phyloP scores from a whole-genome alignment of 1,284 basidiomycete species.

The Leccinum pallidistipes region DNA sequence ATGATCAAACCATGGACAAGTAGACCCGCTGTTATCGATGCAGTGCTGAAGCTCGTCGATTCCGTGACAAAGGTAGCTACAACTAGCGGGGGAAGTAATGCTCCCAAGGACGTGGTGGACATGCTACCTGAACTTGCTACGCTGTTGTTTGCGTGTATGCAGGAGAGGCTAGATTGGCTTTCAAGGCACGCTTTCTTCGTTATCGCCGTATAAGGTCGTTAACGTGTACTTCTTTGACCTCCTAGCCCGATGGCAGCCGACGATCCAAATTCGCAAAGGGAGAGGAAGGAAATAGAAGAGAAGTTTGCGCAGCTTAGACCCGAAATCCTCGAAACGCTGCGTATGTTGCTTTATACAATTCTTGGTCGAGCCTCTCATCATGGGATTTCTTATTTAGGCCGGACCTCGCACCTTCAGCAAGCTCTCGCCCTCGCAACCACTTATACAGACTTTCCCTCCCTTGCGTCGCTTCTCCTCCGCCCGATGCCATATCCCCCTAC shows the following conservation, averaged over 20 bases:
- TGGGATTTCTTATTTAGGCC: conserved; percentile 33
- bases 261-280: conserved; percentile 48
- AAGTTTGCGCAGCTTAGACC: conserved; percentile 71
- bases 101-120: conserved; percentile 50
- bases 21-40: conserved; percentile 63
- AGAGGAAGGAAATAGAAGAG: conserved; percentile 58
- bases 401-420: conserved; percentile 60
- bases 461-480: conserved; percentile 81
- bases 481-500: conserved; percentile 62
- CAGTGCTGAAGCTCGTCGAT: conserved; percentile 73
- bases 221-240: conserved; percentile 1
- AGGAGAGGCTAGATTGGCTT: conserved; percentile 73
- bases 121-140: conserved; percentile 70
- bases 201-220: not conserved
- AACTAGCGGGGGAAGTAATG: conserved; percentile 22
- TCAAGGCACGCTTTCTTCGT: conserved; percentile 46
- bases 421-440: conserved; percentile 85
- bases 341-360: conserved; percentile 43
- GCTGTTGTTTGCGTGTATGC: conserved; percentile 68
- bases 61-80: conserved; percentile 50
- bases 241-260: conserved; percentile 46
- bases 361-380: not conserved
- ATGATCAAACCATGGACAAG: conserved; percentile 87
- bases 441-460: conserved; percentile 80
- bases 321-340: conserved; percentile 72